Evolutionary conservation across 768 basidiomycete genomes (phyloP).

Genomic region (Boletus rufocinnamomeus): DNA sequence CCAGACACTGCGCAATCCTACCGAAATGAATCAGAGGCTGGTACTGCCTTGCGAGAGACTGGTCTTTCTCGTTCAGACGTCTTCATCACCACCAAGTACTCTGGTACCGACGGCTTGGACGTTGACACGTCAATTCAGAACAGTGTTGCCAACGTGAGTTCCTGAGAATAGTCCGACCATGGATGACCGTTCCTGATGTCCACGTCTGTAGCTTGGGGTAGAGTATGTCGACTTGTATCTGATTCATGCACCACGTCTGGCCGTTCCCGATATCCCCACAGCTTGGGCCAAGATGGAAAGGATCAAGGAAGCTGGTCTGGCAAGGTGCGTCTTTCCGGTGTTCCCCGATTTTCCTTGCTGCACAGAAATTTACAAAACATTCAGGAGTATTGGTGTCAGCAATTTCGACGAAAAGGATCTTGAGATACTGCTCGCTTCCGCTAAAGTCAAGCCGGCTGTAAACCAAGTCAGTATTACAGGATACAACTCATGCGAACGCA

Average conservation of each 20-base stretch:
- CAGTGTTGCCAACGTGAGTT: constrained; percentile 55
- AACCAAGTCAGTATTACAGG: constrained; percentile 55
- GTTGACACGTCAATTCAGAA: constrained; percentile 57
- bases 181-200: not conserved
- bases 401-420: constrained; percentile 64
- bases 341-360: not conserved
- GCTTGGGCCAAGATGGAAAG: constrained; percentile 67
- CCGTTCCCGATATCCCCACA: constrained; percentile 58
- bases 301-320: constrained; percentile 54
- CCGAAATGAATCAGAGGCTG: constrained; percentile 57
- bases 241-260: constrained; percentile 59
- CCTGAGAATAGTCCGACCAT: not conserved
- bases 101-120: constrained; percentile 50
- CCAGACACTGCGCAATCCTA: constrained; percentile 64
- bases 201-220: constrained; percentile 53
- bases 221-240: constrained; percentile 71
- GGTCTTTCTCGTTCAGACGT: constrained; percentile 57
- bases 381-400: constrained; percentile 71
- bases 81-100: constrained; percentile 69
- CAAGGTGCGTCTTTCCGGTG: constrained; percentile 44
- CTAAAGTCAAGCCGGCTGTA: constrained; percentile 62
- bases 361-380: not conserved
- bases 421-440: constrained; percentile 52
- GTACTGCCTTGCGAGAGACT: constrained; percentile 44
- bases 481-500: not conserved